Base-by-base conservation (phyloP, 768 basidiomycete genomes). In the Leccinum arenicola region DNA sequence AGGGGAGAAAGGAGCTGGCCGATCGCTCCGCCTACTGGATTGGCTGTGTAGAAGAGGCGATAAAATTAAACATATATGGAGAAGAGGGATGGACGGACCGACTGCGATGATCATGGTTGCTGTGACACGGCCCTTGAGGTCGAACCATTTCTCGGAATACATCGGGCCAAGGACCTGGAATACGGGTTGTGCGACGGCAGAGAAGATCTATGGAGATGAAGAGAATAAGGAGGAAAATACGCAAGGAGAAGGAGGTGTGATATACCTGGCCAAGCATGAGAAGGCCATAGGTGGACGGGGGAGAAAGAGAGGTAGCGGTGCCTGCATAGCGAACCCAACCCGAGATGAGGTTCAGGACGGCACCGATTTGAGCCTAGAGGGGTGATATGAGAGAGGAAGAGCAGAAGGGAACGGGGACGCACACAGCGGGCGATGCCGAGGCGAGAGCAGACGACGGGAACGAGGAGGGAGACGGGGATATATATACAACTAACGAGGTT, bases 91-190 rank as follows among this genome's bases (percentile, higher is more conserved):
- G 29, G 36, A 56, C 75, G 23, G 35, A 78, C 81, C 74, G 29
- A 84, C 65, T 9, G 82, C 76, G 54, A 84, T 75, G 38, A 80
- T 50, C 82, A 83, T 83, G n/a, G 83, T 94, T 12, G 89, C 89
- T 0, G 91, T 93, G 3, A 88, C 92, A 45, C 92, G 80, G 14
- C 87, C 84, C 59, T 82, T 77, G 50, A 92, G 73, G 60, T 88
- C 84, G 66, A 94, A 94, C 92, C 92, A 94, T 33, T 75, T 82
- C 68, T 94, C 89, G 0, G 91, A 92, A 71, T 88, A 94, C 54
- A 83, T 86, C 2, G 92, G 89, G 6, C 88, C 88, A 9, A 93
- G 74, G 25, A 93, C 82, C 73, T 91, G 90, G 70, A 84, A 93
- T 14, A 86, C 75, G 3, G 91, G 85, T 66, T 91, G 88, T 3